These are phyloP conservation scores for Aspergillus calidoustus DNA, from an alignment of 2,329 filamentous ascomycete genomes.

Conservation along the genomic window DNA sequence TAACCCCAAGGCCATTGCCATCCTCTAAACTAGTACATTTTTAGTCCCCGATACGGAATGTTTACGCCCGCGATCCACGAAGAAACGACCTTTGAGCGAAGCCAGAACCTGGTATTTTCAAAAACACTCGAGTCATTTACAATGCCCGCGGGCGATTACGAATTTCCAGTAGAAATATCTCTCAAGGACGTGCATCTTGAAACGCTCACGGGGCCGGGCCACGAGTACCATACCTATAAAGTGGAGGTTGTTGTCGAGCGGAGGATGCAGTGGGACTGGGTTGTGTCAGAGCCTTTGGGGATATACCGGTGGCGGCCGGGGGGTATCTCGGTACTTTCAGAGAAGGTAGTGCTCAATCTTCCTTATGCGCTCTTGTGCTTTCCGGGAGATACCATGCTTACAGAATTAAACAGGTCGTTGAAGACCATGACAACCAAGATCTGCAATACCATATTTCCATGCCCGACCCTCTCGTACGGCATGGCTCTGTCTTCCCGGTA, in stretches of 20 bases:
- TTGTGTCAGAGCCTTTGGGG: conserved; percentile 23
- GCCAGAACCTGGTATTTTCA: conserved; percentile 22
- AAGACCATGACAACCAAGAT: conserved; percentile 14
- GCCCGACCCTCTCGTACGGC: conserved; percentile 23
- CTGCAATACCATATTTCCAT: conserved; percentile 27
- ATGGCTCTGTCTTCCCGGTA: conserved; percentile 26
- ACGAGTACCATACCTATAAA: conserved; percentile 26
- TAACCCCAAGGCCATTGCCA: no score
- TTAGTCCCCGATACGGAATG: neutral
- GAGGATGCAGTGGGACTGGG: conserved; percentile 17
- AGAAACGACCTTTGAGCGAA: conserved; percentile 19
- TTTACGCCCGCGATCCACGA: conserved; percentile 7
- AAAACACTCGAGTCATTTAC: conserved; percentile 23
- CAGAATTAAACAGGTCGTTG: conserved; percentile 8
- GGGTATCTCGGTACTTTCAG: conserved; percentile 4
- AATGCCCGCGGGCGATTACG: conserved; percentile 25
- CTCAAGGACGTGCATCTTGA: conserved; percentile 17
- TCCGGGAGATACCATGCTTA: no score
- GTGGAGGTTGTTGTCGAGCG: conserved; percentile 24
- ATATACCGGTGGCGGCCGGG: conserved; percentile 19
- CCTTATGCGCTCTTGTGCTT: no score
- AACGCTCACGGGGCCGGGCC: conserved; percentile 16
- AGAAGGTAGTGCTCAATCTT: conserved; percentile 1
- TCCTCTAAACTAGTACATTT: neutral
- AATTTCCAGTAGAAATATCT: conserved; percentile 27